Conservation (phyloP, 164 flowering plant species). For the Magnolia sinica region DNA sequence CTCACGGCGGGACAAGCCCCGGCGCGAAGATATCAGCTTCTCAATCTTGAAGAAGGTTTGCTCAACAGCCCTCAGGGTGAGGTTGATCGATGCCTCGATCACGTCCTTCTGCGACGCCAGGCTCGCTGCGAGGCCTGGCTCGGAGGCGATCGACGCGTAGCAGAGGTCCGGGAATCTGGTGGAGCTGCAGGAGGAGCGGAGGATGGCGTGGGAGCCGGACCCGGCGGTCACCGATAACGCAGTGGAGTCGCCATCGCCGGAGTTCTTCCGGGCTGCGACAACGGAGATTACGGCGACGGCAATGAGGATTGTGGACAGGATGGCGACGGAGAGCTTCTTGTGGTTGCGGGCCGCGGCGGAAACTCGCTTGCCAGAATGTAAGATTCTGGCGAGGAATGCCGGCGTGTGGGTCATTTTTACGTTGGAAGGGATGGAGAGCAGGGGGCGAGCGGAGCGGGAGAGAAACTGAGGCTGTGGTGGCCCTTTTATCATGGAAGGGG, state of each 20-base stretch:
- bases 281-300: constrained; percentile 33
- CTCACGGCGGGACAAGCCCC: constrained; percentile 42
- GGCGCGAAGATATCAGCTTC: constrained; percentile 24
- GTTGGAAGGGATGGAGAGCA: background rate
- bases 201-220: constrained; percentile 37
- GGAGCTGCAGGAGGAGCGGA: constrained; percentile 56
- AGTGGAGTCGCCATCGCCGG: background rate
- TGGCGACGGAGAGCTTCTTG: constrained; percentile 32
- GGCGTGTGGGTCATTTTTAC: constrained; percentile 18
- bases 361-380: constrained; percentile 24
- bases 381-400: constrained; percentile 24
- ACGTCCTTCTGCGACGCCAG: constrained; percentile 50
- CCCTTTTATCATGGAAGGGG: background rate
- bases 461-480: background rate
- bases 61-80: constrained; percentile 41
- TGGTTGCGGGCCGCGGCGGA: constrained; percentile 22
- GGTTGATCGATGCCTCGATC: constrained; percentile 49
- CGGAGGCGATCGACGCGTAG: constrained; percentile 44
- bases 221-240: constrained; percentile 6
- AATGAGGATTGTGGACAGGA: constrained; percentile 38
- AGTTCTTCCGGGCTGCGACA: constrained; percentile 22
- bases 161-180: constrained; percentile 70
- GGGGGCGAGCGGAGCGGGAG: background rate
- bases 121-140: constrained; percentile 17
- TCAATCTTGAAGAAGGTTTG: constrained; percentile 42